phyloP scores from a whole-genome alignment of 495 filamentous ascomycete genomes.

The Chaetomium cochliodes region DNA sequence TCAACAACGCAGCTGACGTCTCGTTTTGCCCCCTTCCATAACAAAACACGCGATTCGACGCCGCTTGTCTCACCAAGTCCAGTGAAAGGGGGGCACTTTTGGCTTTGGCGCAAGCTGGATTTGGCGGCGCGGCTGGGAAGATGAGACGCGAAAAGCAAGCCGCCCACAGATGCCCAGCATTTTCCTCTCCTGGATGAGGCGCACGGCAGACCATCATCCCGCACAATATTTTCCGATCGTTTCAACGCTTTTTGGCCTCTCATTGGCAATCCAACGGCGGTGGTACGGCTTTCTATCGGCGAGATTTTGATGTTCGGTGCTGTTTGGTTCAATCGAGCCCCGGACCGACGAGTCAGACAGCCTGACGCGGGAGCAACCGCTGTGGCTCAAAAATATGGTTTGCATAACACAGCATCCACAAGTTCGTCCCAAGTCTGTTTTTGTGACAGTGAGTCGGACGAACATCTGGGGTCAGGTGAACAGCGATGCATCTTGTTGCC shows the following conservation, averaged over 20 bases:
- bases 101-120: neutral
- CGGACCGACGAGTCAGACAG: neutral
- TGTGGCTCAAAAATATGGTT: neutral
- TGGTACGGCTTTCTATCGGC: neutral
- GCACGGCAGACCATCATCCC: neutral
- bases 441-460: neutral
- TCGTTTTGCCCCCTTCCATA: neutral
- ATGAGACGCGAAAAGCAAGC: conserved; percentile 7
- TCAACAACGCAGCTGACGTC: neutral
- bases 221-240: conserved; percentile 1
- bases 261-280: neutral
- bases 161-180: neutral
- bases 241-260: neutral
- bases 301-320: neutral
- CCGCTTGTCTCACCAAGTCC: conserved; percentile 1
- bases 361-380: neutral
- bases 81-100: neutral
- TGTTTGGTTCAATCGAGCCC: neutral
- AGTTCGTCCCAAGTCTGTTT: neutral
- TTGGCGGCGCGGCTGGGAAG: neutral
- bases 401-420: conserved; percentile 12
- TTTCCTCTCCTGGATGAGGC: neutral
- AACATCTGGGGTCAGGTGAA: conserved; percentile 1
- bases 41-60: neutral
- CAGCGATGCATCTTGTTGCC: neutral